Percentiles rank a stretch among this genome's conserved stretches.
Evolutionary conservation across 2,329 filamentous ascomycete species (phyloP).

Genomic region (Pseudocercospora crystallina): DNA sequence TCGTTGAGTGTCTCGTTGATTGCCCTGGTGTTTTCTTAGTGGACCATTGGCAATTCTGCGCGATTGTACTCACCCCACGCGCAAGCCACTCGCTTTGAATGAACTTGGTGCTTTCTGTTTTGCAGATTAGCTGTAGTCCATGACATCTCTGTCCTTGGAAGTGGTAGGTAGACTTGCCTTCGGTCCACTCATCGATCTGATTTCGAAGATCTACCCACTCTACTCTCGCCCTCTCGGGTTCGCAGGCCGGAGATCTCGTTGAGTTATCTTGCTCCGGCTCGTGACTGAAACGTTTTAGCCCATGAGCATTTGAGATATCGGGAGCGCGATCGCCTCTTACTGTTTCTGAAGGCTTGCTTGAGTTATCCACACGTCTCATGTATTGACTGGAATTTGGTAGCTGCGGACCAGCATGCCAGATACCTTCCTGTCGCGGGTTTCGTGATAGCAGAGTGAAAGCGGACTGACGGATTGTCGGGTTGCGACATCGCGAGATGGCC

Average conservation of each 20-base stretch:
- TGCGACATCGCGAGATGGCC: slow-evolving; percentile 34
- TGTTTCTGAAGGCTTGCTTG: slow-evolving; percentile 17
- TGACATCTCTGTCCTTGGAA: neutral
- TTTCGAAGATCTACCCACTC: slow-evolving; percentile 20
- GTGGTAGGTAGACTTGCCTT: slow-evolving; percentile 11
- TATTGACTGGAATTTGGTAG: slow-evolving; percentile 28
- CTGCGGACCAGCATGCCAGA: slow-evolving; percentile 36
- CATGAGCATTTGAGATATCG: slow-evolving; percentile 9
- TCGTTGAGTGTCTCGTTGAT: slow-evolving; percentile 14
- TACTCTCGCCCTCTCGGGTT: neutral
- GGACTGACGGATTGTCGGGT: slow-evolving; percentile 33
- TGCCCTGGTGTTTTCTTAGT: slow-evolving; percentile 10
- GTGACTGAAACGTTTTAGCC: slow-evolving; percentile 24
- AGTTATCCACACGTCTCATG: slow-evolving; percentile 24
- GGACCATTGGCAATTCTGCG: neutral
- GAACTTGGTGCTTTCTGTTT: slow-evolving; percentile 15
- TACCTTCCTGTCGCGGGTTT: slow-evolving; percentile 35
- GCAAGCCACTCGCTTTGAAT: slow-evolving; percentile 21
- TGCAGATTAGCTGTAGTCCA: neutral
- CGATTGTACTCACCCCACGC: slow-evolving; percentile 9
- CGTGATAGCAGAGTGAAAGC: slow-evolving; percentile 34
- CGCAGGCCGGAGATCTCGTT: neutral
- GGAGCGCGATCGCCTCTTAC: slow-evolving; percentile 22
- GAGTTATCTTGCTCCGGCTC: slow-evolving; percentile 20
- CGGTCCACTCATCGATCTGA: slow-evolving; percentile 17